phyloP scores from a whole-genome alignment of 2,329 filamentous ascomycete genomes.

The Colletotrichum destructivum region DNA sequence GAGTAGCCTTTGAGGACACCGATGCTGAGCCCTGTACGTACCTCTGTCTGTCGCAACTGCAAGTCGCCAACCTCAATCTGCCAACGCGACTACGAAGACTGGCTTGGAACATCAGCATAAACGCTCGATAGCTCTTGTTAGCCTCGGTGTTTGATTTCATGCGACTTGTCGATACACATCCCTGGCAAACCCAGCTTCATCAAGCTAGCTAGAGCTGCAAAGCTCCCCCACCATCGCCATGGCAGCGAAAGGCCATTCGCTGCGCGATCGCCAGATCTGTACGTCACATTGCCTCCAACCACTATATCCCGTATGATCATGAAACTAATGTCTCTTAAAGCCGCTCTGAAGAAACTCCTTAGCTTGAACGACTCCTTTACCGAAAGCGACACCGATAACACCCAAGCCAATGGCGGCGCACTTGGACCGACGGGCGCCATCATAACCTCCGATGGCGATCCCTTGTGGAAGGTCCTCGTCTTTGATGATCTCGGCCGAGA shows the following conservation, averaged over 20 bases:
- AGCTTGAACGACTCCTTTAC: conserved; percentile 87
- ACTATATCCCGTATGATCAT: background rate
- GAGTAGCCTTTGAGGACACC: conserved; percentile 37
- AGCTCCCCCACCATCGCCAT: conserved; percentile 52
- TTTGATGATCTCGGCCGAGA: conserved; percentile 94
- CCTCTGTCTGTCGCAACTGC: conserved; percentile 32
- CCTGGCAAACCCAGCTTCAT: conserved; percentile 8
- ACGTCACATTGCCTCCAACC: conserved; percentile 39
- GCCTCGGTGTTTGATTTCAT: conserved; percentile 17
- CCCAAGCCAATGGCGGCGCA: conserved; percentile 71
- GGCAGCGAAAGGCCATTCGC: conserved; percentile 62
- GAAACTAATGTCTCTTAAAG: conserved; percentile 59
- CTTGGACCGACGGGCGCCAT: conserved; percentile 82
- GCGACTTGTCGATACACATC: conserved; percentile 9
- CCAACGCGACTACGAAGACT: conserved; percentile 17
- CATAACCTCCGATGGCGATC: conserved; percentile 87
- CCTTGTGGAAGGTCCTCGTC: conserved; percentile 97
- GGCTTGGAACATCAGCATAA: conserved; percentile 23
- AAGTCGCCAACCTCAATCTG: conserved; percentile 24
- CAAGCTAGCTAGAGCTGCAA: conserved; percentile 41
- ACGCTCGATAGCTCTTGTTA: conserved; percentile 4
- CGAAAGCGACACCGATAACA: conserved; percentile 73
- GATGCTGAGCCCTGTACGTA: conserved; percentile 41
- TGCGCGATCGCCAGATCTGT: conserved; percentile 69
- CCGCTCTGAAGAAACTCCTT: conserved; percentile 93